A percentile compares a stretch with the other conserved stretches of the same genome.
These are phyloP conservation scores for Diaporthe amygdali DNA, from an alignment of 2,329 filamentous ascomycete species.

Conservation along the genomic window DNA sequence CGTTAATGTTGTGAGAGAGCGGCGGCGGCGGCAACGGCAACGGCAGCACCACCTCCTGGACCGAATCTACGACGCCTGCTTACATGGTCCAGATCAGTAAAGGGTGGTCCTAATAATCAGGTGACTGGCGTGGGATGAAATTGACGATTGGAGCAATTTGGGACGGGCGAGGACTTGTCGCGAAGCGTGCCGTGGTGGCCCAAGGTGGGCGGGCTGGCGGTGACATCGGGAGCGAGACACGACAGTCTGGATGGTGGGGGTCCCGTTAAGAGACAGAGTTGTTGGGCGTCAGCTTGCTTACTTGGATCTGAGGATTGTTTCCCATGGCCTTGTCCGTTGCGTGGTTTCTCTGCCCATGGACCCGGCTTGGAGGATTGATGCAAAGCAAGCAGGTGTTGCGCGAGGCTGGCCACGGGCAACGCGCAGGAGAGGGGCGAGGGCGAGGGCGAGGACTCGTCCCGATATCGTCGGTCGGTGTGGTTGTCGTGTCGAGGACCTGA, in stretches of 20 bases:
- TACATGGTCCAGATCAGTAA: conserved; percentile 30
- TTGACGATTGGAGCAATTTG: neutral
- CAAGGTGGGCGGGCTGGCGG: neutral
- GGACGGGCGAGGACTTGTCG: neutral
- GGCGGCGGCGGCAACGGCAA: neutral
- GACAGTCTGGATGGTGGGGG: neutral
- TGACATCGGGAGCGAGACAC: neutral
- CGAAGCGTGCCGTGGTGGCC: neutral
- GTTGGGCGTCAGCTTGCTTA: conserved; percentile 36
- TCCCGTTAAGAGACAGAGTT: neutral
- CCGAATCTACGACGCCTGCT: conserved; percentile 49
- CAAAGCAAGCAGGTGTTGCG: conserved; percentile 22
- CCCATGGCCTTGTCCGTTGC: conserved; percentile 54
- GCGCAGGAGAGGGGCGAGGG: neutral
- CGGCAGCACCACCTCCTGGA: conserved; percentile 34
- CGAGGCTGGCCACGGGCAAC: neutral
- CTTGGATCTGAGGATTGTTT: conserved; percentile 49
- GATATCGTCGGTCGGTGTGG: conserved; percentile 6
- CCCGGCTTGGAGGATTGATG: conserved; percentile 24
- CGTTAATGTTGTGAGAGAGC: conserved; percentile 44
- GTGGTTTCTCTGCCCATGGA: conserved; percentile 50
- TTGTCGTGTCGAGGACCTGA: conserved; percentile 2
- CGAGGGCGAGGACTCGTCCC: neutral
- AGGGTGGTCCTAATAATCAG: neutral
- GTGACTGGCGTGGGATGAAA: neutral